Conservation (phyloP, 2,329 filamentous ascomycete species). For the Penicillium polonicum region DNA sequence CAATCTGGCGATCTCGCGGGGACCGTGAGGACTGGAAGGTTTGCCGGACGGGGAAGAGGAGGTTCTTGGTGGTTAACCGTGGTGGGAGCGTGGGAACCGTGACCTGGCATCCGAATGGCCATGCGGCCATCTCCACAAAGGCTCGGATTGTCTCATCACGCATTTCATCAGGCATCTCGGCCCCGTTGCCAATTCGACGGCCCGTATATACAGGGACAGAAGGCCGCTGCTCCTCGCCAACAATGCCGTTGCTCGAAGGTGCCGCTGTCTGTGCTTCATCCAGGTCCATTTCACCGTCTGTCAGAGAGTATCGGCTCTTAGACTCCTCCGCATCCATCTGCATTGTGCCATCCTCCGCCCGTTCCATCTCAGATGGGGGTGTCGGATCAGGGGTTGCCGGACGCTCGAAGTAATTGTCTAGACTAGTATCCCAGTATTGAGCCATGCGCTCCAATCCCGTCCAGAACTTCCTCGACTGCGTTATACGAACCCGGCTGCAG, state of each 20-base stretch:
- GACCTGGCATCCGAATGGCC: slow-evolving; percentile 58
- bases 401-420: slow-evolving; percentile 55
- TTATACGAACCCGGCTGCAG: slow-evolving; percentile 50
- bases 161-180: slow-evolving; percentile 59
- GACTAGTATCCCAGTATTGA: slow-evolving; percentile 62
- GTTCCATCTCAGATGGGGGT: slow-evolving; percentile 18
- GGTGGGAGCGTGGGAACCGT: slow-evolving; percentile 48
- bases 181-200: slow-evolving; percentile 56
- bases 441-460: slow-evolving; percentile 58
- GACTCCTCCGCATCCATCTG: slow-evolving; percentile 18
- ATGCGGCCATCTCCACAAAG: slow-evolving; percentile 58
- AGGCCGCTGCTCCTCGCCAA: neutral
- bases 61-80: slow-evolving; percentile 48
- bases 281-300: slow-evolving; percentile 27
- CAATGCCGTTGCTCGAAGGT: neutral
- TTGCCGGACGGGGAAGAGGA: slow-evolving; percentile 58
- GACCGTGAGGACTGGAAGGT: slow-evolving; percentile 55
- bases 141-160: slow-evolving; percentile 56
- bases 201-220: slow-evolving; percentile 52
- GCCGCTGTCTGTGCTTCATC: slow-evolving; percentile 14
- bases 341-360: slow-evolving; percentile 22
- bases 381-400: slow-evolving; percentile 29
- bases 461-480: slow-evolving; percentile 62
- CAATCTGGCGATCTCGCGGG: slow-evolving; percentile 53
- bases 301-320: slow-evolving; percentile 16